Evolutionary conservation across 306 rosid species (phyloP).

Genomic region (Senna tora): DNA sequence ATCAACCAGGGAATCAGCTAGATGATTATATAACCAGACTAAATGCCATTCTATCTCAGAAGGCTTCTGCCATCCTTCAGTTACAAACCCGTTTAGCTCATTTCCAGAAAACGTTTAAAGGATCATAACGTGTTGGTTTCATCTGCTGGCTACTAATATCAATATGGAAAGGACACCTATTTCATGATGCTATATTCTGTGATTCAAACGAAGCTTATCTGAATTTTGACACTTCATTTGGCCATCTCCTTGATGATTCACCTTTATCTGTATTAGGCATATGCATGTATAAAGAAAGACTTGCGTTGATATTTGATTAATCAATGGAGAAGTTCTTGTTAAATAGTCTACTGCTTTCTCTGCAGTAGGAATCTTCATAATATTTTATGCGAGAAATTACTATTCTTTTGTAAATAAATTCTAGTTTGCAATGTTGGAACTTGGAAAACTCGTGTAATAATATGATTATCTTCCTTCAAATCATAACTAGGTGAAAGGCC

Average conservation of each 20-base stretch:
- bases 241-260: constrained; percentile 37
- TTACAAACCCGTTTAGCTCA: constrained; percentile 86
- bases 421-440: neutral
- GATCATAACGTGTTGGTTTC: constrained; percentile 87
- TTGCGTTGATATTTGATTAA: constrained; percentile 42
- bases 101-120: constrained; percentile 92
- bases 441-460: neutral
- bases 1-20: constrained; percentile 94
- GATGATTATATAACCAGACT: constrained; percentile 78
- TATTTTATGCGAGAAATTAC: neutral
- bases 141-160: constrained; percentile 65
- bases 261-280: no score
- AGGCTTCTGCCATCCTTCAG: constrained; percentile 93
- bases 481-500: no score
- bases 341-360: constrained; percentile 7
- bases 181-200: constrained; percentile 30
- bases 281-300: no score
- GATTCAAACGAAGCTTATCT: constrained; percentile 31
- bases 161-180: constrained; percentile 31
- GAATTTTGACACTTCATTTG: constrained; percentile 28
- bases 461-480: neutral
- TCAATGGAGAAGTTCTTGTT: constrained; percentile 20
- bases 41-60: constrained; percentile 92
- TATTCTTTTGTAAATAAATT: constrained; percentile 1
- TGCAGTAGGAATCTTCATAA: neutral